Percentiles rank a stretch among this genome's conserved stretches.
phyloP scores from a whole-genome alignment of 2,329 filamentous ascomycete species.

The Arthrobotrys musiformis region DNA sequence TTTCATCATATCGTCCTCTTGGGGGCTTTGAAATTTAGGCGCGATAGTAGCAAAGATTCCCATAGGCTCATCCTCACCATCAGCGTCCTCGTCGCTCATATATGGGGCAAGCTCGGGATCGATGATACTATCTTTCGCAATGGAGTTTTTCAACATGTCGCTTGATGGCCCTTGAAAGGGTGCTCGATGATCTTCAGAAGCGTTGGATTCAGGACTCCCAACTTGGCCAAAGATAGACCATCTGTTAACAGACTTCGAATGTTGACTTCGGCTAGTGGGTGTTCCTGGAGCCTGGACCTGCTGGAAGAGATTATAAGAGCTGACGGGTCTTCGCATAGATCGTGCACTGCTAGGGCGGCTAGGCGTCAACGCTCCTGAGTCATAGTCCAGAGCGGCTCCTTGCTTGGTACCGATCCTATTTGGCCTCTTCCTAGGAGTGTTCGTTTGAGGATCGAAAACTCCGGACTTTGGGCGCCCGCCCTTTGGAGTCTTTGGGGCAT shows the following conservation, averaged over 20 bases:
- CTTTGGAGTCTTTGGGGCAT: conserved; percentile 47
- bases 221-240: conserved; percentile 79
- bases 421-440: conserved; percentile 40
- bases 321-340: conserved; percentile 61
- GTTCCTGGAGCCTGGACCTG: conserved; percentile 50
- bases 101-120: conserved; percentile 95
- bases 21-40: conserved; percentile 56
- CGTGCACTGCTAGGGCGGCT: conserved; percentile 60
- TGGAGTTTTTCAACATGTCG: conserved; percentile 81
- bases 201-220: conserved; percentile 74
- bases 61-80: conserved; percentile 87
- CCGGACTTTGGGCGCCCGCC: conserved; percentile 36
- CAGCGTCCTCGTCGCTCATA: conserved; percentile 89
- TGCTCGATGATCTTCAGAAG: conserved; percentile 79
- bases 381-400: conserved; percentile 43
- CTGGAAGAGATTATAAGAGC: conserved; percentile 61
- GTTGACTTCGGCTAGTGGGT: conserved; percentile 69
- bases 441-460: conserved; percentile 64
- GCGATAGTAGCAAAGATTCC: conserved; percentile 82
- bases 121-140: conserved; percentile 98
- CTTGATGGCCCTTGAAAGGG: conserved; percentile 81
- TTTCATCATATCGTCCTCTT: conserved; percentile 51
- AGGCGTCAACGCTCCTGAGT: conserved; percentile 28
- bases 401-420: conserved; percentile 42
- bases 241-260: conserved; percentile 75